Percentiles rank a stretch among this genome's conserved stretches.
These are phyloP conservation scores for Tylopilus plumbeoviolaceoides DNA, from an alignment of 768 basidiomycete species.

Conservation along the genomic window DNA sequence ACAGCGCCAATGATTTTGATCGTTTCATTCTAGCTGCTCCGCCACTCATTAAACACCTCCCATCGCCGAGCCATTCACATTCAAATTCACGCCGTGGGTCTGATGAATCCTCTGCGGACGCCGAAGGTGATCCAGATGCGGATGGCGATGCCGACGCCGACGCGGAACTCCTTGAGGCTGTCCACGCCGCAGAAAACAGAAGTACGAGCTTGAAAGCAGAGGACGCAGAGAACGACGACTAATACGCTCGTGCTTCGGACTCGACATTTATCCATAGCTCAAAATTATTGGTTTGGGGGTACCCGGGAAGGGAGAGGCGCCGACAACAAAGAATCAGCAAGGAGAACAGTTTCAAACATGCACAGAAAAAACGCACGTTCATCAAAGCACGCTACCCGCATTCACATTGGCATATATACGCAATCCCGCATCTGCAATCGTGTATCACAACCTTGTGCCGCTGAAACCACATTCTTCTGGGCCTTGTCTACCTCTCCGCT, in stretches of 20 bases:
- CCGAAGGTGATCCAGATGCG: slow-evolving; percentile 33
- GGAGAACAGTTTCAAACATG: slow-evolving; percentile 5
- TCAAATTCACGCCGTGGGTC: slow-evolving; percentile 25
- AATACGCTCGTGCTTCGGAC: background rate
- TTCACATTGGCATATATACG: slow-evolving; percentile 5
- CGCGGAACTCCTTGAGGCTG: slow-evolving; percentile 48
- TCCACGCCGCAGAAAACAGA: slow-evolving; percentile 46
- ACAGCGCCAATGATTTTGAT: too few relatives aligned
- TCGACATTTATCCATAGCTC: background rate
- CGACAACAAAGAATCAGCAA: background rate
- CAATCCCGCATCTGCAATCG: background rate
- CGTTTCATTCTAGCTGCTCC: slow-evolving; percentile 13
- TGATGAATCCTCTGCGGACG: slow-evolving; percentile 27
- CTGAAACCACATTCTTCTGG: background rate
- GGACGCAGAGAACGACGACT: slow-evolving; percentile 25
- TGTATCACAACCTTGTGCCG: background rate
- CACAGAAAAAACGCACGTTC: background rate
- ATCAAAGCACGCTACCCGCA: background rate
- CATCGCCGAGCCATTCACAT: slow-evolving; percentile 23
- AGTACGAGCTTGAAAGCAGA: slow-evolving; percentile 31
- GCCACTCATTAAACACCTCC: slow-evolving; percentile 20
- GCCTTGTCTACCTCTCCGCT: slow-evolving; percentile 6
- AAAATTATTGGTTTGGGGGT: slow-evolving; percentile 9
- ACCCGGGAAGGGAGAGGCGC: slow-evolving; percentile 14
- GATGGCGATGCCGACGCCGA: slow-evolving; percentile 41